These are phyloP conservation scores for Vitis rotundifolia DNA, from an alignment of 164 flowering plant species.

Conservation along the genomic window DNA sequence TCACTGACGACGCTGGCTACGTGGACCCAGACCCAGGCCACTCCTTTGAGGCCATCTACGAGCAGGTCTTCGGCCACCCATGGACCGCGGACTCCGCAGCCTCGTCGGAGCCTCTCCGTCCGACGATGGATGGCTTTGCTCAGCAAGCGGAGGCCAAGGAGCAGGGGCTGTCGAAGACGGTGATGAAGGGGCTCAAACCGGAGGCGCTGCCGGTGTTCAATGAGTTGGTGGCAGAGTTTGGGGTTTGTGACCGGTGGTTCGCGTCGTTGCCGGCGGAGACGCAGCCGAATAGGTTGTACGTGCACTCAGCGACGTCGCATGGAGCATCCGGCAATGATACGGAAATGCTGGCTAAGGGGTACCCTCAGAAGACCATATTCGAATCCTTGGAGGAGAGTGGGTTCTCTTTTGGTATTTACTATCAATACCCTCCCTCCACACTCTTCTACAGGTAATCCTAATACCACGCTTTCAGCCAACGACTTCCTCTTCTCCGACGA, in stretches of 20 bases:
- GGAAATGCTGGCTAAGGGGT: constrained; percentile 37
- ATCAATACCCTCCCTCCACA: constrained; percentile 54
- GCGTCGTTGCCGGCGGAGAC: constrained; percentile 56
- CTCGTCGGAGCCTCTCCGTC: constrained; percentile 5
- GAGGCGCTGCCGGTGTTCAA: constrained; percentile 63
- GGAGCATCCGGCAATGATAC: constrained; percentile 49
- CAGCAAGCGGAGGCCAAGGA: constrained; percentile 54
- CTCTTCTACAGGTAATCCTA: constrained; percentile 57
- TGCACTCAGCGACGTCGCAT: constrained; percentile 65
- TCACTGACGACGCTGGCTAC: constrained; percentile 40
- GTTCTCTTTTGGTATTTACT: constrained; percentile 52
- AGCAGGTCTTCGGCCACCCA: constrained; percentile 30
- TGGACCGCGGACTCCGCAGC: constrained; percentile 19
- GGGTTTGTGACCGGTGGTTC: constrained; percentile 69
- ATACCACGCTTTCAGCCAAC: no score
- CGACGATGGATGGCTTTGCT: constrained; percentile 75
- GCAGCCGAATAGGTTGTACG: constrained; percentile 62
- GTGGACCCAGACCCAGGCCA: constrained; percentile 79
- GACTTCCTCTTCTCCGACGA: no score
- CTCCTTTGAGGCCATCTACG: constrained; percentile 63
- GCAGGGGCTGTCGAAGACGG: constrained; percentile 51
- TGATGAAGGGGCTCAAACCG: constrained; percentile 80
- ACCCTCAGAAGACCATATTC: constrained; percentile 65
- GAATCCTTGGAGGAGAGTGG: constrained; percentile 59
- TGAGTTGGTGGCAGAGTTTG: constrained; percentile 63